Percentiles rank a stretch among this genome's conserved stretches.
Evolutionary conservation across 805 yeast species (phyloP).

Genomic region (Zygoascus tannicola): DNA sequence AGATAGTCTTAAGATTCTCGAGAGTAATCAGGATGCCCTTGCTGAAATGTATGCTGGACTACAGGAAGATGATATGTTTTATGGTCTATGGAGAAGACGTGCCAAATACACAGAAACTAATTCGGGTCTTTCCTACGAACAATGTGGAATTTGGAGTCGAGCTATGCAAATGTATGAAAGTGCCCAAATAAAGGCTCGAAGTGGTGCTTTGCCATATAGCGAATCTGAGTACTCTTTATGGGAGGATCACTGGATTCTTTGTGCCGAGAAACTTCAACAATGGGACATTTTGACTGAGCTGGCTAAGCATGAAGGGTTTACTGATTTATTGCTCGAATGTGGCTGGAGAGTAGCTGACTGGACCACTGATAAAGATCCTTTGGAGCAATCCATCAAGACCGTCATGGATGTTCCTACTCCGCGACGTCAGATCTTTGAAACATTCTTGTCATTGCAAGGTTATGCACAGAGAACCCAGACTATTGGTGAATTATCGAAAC

Average conservation of each 20-base stretch:
- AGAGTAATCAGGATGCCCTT: slow-evolving; percentile 81
- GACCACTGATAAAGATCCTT: slow-evolving; percentile 89
- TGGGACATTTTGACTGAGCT: slow-evolving; percentile 96
- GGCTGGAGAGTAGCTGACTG: slow-evolving; percentile 99
- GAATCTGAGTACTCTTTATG: slow-evolving; percentile 91
- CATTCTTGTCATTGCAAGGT: slow-evolving; percentile 86
- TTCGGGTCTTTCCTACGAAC: slow-evolving; percentile 88
- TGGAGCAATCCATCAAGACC: slow-evolving; percentile 87
- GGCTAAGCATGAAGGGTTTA: slow-evolving; percentile 96
- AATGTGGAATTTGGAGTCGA: slow-evolving; percentile 87
- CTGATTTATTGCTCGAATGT: slow-evolving; percentile 90
- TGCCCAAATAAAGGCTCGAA: slow-evolving; percentile 93
- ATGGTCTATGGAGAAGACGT: slow-evolving; percentile 95
- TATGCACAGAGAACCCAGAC: slow-evolving; percentile 86
- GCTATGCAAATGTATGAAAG: slow-evolving; percentile 91
- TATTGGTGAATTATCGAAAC: slow-evolving; percentile 70
- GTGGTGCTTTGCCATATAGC: slow-evolving; percentile 90
- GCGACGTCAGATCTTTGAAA: slow-evolving; percentile 88
- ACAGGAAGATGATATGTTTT: slow-evolving; percentile 94
- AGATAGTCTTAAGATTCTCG: slow-evolving; percentile 67
- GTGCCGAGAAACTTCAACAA: slow-evolving; percentile 94
- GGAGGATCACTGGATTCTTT: slow-evolving; percentile 98
- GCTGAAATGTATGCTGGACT: slow-evolving; percentile 80
- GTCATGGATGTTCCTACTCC: slow-evolving; percentile 99
- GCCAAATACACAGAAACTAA: slow-evolving; percentile 92